Evolutionary conservation across 148 eudicot species (phyloP).

Genomic region (Nepenthes gracilis): DNA sequence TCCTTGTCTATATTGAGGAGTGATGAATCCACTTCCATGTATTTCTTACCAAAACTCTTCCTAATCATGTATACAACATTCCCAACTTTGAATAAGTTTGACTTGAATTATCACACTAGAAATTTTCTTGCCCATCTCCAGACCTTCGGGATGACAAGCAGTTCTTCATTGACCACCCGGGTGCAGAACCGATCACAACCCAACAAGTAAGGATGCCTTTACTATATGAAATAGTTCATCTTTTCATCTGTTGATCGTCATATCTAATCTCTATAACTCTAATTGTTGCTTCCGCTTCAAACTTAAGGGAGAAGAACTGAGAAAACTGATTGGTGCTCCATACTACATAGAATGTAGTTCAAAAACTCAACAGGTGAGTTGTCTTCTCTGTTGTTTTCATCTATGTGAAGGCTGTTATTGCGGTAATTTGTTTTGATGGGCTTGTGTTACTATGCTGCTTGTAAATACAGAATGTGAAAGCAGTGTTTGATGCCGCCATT

Average conservation of each 20-base stretch:
- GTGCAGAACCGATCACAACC: constrained; percentile 66
- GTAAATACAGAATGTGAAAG: constrained; percentile 69
- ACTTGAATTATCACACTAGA: not conserved
- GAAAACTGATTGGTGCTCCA: constrained; percentile 96
- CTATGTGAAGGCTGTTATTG: not conserved
- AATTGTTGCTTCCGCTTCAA: not conserved
- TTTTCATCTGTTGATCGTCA: not conserved
- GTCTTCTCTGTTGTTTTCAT: not conserved
- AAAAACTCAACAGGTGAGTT: constrained; percentile 81
- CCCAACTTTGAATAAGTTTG: not conserved
- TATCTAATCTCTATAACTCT: not conserved
- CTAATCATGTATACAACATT: not conserved
- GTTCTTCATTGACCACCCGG: constrained; percentile 67
- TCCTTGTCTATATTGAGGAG: not conserved
- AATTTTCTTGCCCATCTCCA: constrained; percentile 9
- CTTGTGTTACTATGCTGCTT: not conserved
- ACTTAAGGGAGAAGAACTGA: constrained; percentile 78
- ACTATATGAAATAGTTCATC: not conserved
- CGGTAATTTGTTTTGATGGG: not conserved
- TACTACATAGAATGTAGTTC: constrained; percentile 98
- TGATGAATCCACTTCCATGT: not conserved
- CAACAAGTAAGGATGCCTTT: constrained; percentile 37
- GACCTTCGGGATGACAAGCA: constrained; percentile 88
- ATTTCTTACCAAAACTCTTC: not conserved
- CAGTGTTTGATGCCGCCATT: constrained; percentile 75